Percentiles rank a stretch among this genome's conserved stretches.
Conservation (phyloP, 2,329 filamentous ascomycete species). For the Stagonosporopsis tanaceti region DNA sequence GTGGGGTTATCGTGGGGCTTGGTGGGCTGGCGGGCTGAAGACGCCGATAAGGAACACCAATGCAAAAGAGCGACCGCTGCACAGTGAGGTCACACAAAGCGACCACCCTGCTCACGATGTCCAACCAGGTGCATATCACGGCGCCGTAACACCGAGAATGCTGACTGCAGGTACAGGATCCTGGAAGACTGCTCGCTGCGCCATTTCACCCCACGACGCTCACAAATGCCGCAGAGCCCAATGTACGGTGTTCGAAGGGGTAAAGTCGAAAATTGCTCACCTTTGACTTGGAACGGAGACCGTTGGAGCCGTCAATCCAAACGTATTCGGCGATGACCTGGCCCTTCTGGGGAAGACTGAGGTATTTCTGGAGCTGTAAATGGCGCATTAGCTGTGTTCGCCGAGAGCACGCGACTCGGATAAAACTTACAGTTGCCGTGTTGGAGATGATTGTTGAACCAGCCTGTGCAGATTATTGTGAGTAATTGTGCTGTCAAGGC, state of each 20-base stretch:
- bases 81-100: slow-evolving; percentile 33
- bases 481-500: slow-evolving; percentile 17
- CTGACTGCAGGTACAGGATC: slow-evolving; percentile 12
- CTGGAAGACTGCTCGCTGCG: slow-evolving; percentile 3
- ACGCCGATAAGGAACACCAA: slow-evolving; percentile 42
- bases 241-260: slow-evolving; percentile 11
- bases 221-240: slow-evolving; percentile 22
- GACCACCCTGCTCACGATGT: slow-evolving; percentile 19
- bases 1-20: slow-evolving; percentile 44
- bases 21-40: slow-evolving; percentile 32
- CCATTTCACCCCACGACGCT: slow-evolving; percentile 8
- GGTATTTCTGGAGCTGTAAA: slow-evolving; percentile 86
- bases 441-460: slow-evolving; percentile 56
- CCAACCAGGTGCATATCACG: slow-evolving; percentile 14
- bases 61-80: slow-evolving; percentile 26
- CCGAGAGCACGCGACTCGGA: slow-evolving; percentile 26
- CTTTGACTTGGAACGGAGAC: slow-evolving; percentile 93
- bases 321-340: slow-evolving; percentile 93
- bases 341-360: slow-evolving; percentile 88
- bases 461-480: slow-evolving; percentile 39
- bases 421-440: slow-evolving; percentile 55
- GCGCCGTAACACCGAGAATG: slow-evolving; percentile 6
- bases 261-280: slow-evolving; percentile 63
- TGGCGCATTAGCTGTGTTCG: slow-evolving; percentile 30
- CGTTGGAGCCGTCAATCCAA: slow-evolving; percentile 88